Base-by-base conservation (phyloP, 2,329 filamentous ascomycete genomes). In the Alternaria longipes region DNA sequence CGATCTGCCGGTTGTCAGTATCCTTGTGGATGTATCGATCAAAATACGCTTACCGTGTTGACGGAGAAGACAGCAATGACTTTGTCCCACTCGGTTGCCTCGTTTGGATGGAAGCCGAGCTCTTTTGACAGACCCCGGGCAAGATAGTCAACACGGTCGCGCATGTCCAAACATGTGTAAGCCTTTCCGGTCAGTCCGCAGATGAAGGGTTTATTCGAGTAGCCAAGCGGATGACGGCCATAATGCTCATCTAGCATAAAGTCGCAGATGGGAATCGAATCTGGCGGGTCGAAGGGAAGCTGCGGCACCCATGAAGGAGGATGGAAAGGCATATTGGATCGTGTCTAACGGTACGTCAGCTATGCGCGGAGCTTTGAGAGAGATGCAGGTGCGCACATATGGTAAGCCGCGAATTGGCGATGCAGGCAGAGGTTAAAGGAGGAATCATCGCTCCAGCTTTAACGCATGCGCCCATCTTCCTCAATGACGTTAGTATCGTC, bases 51-150 rank as follows among this genome's bases (percentile, higher is more conserved):
- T 79, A 92, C 90, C 30, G 91, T 92, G 75, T 96, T 96, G 60
- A 93, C 79, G n/a, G 90, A 89, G 80, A 92, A 96, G 28, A 94
- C 82, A 5, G 84, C 90, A 49, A 92, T 82, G 24, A 94, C 90
- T 77, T 93, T 93, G 71, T 95, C 91, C 90, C 90, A 95, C 75
- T 94, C 91, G 0, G 87, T 87, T 12, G 90, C 91, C 58, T 87
- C 78, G 67, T 91, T 89, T 8, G 90, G 87, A 46, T 84, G 78
- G 85, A 91, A 93, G 44, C 87, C 89, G 60, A 95, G 84, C 64
- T 91, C 87, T 74, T 91, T 89, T 41, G 86, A 85, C 34, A 96
- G 80, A 22, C 86, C 89, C 59, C 90, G 86, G 16, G 92, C 86
- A 22, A 95, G 83, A 54, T 81, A 83, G 28, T 92, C 89, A 9